Base-by-base conservation (phyloP, 805 yeast genomes). In the Zygoascus tannicola region DNA sequence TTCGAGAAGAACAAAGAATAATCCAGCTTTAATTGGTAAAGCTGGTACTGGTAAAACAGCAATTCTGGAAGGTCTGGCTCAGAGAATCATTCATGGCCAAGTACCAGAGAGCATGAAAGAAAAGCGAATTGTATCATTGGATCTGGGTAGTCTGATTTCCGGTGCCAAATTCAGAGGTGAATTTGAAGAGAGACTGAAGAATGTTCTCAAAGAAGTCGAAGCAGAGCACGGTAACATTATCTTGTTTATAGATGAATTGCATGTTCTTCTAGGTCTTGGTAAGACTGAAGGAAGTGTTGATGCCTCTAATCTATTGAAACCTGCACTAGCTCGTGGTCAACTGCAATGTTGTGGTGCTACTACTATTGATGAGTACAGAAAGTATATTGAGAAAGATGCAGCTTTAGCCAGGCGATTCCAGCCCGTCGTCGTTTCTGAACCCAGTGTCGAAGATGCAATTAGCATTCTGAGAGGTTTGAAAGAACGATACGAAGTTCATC, bases 41-140 rank as follows among this genome's bases (percentile, higher is more conserved):
- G 98, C 98, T 1, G 98, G 98, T 66, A 94, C 96, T 0, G 98
- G 98, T 67, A 90, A 90, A 63, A 92, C 97, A 0, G 94, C 97
- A 4, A 78, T 92, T 46, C 83, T 92, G 77, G 98, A 92, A 59
- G 98, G 97, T 0, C 69, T 92, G 33, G 97, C 97, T 0, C 97
- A 92, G 63, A 70, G 97, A 56, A 88, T 92, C 40, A 78, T 85
- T 5, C 77, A 82, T 45, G 90, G 90, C 10, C 95, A 88, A 59
- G 98, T 90, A 1, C 97, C 97, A 0, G 97, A 92, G 50, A 76
- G 87, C 35, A 81, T 90, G 81, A 85, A 87, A 59, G 79, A 82
- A 44, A 92, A 92, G 61, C 74, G 79, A 48, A 80, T 90, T 16
- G 73, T 90, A 32, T 76, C 97, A 0, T 68, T 90, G 38, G 97